phyloP scores from a whole-genome alignment of 2,329 filamentous ascomycete genomes.

The Scedosporium minutisporum region DNA sequence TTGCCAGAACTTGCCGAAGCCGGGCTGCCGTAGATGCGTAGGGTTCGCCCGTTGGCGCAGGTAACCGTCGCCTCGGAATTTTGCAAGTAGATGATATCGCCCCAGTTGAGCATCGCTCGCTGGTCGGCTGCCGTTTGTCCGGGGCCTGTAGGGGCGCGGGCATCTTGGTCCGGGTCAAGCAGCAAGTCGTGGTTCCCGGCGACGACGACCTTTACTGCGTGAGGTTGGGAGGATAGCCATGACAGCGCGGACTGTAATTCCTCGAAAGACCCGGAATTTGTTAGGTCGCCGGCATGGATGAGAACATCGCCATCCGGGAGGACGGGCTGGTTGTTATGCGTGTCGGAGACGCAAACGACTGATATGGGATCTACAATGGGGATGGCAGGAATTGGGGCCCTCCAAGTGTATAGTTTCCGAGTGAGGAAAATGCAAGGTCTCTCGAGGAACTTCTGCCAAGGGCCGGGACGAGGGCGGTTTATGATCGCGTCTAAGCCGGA shows the following conservation, averaged over 20 bases:
- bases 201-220: conserved; percentile 72
- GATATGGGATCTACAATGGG: neutral
- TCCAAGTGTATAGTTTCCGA: neutral
- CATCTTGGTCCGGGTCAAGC: conserved; percentile 48
- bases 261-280: conserved; percentile 9
- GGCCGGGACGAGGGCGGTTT: neutral
- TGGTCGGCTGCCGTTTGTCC: no score
- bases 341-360: conserved; percentile 83
- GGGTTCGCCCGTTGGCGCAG: conserved; percentile 46
- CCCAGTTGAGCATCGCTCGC: conserved; percentile 42
- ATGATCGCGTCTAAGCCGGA: neutral
- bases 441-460: neutral
- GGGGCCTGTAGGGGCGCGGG: conserved; percentile 20
- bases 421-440: neutral
- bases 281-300: conserved; percentile 87
- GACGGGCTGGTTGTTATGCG: conserved; percentile 48
- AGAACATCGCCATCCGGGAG: conserved; percentile 74
- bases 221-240: conserved; percentile 51
- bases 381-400: neutral
- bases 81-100: conserved; percentile 60
- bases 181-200: conserved; percentile 85
- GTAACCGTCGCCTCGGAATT: conserved; percentile 52
- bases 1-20: conserved; percentile 71
- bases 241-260: no score
- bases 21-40: conserved; percentile 72